Base-by-base conservation (phyloP, 2,329 filamentous ascomycete species). In the Atkinsonella texensis region DNA sequence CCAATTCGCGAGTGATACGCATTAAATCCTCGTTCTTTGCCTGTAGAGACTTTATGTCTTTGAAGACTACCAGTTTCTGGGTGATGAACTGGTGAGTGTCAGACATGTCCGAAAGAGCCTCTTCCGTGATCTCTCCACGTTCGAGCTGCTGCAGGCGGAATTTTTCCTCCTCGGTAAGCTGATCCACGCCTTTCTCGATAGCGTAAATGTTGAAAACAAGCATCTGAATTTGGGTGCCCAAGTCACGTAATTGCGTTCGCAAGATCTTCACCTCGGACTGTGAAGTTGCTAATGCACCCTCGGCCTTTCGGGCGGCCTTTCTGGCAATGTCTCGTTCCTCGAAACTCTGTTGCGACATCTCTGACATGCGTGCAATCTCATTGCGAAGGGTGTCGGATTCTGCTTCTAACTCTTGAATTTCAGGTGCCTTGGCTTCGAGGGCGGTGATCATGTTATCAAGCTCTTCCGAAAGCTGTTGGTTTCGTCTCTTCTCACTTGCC, bases 71-170 rank as follows among this genome's bases (percentile, higher is more conserved):
- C n/a, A 97, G 74, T 55, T 90, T 85, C 62, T 93, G 81, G 31
- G 86, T 93, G 60, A 98, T 95, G 66, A 95, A 85, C 52, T 83
- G 84, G 60, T 91, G 88, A 1, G 90, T 95, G 56, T 89, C 85
- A 5, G 86, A 90, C 64, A 90, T 76, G 57, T 88, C 86, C 35
- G 85, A 79, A 7, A 87, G 70, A 0, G 80, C 76, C 52, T 84
- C 80, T 52, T 88, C 85, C 9, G 80, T 76, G 23, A 91, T 73
- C 59, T 93, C 83, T 50, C 89, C 86, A 53, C 80, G 79, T 56
- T 88, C 84, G 8, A 95, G 76, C 56, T 85, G 84, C 65, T 94
- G 82, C 39, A 95, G 76, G 54, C 89, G 84, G 46, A 81, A 73
- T 20, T 81, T 80, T 58, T 95, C 87, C 55, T 88, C 83, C 0